A percentile compares a stretch with the other conserved stretches of the same genome.
Conservation (phyloP, 192 early-diverging fungal species). For the Coemansia biformis region DNA sequence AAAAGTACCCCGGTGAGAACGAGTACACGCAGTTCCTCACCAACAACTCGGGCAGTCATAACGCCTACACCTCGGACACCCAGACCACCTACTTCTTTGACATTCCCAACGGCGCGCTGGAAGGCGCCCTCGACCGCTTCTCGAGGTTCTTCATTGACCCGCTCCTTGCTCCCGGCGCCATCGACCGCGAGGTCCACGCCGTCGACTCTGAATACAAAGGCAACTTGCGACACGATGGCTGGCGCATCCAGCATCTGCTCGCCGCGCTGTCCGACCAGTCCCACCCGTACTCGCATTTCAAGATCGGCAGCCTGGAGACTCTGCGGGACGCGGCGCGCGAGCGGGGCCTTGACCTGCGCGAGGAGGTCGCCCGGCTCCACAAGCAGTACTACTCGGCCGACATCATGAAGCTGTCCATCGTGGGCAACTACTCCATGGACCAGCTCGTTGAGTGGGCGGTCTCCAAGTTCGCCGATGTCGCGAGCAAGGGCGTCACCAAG, state of each 20-base stretch:
- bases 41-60: conserved; percentile 21
- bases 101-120: conserved; percentile 41
- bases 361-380: conserved; percentile 77
- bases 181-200: conserved; percentile 80
- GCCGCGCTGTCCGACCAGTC: conserved; percentile 36
- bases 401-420: conserved; percentile 81
- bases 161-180: conserved; percentile 71
- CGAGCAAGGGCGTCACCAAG: conserved; percentile 61
- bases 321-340: conserved; percentile 49
- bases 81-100: conserved; percentile 19
- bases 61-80: conserved; percentile 19
- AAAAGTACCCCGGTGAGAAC: conserved; percentile 65
- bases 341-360: conserved; percentile 65
- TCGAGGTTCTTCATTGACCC: conserved; percentile 83
- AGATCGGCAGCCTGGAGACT: conserved; percentile 77
- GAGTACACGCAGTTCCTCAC: conserved; percentile 50
- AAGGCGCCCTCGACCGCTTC: conserved; percentile 59
- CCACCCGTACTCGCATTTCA: conserved; percentile 78
- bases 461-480: conserved; percentile 68
- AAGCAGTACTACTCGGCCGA: conserved; percentile 84
- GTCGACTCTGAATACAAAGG: conserved; percentile 93
- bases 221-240: conserved; percentile 62
- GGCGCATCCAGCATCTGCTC: neutral
- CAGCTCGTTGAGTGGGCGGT: conserved; percentile 71
- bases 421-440: conserved; percentile 77